Conservation (phyloP, 2,329 filamentous ascomycete genomes). For the Daldinia eschscholtzii region DNA sequence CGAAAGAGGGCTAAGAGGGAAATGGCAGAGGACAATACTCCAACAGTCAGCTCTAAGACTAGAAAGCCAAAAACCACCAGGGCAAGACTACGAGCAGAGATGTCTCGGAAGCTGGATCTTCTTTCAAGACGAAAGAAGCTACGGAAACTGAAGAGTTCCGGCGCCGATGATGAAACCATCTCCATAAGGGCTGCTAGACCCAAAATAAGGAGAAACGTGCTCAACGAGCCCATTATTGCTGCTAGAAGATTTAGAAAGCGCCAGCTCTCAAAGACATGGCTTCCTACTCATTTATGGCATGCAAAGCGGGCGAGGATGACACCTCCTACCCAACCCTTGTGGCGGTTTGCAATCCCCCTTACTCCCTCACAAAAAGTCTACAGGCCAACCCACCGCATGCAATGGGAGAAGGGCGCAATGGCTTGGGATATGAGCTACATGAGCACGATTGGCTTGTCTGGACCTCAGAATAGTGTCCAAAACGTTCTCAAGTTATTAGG, state of each 20-base stretch:
- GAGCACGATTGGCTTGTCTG: slow-evolving; percentile 84
- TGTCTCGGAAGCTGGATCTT: slow-evolving; percentile 76
- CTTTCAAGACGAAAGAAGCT: slow-evolving; percentile 68
- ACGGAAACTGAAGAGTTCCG: slow-evolving; percentile 51
- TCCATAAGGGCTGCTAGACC: slow-evolving; percentile 63
- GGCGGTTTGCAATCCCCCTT: slow-evolving; percentile 88
- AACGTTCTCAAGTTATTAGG: slow-evolving; percentile 76
- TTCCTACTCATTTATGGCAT: slow-evolving; percentile 95
- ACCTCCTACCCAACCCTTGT: slow-evolving; percentile 80
- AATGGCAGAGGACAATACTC: slow-evolving; percentile 93
- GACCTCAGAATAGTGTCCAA: slow-evolving; percentile 72
- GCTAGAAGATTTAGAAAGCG: slow-evolving; percentile 81
- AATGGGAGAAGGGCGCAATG: slow-evolving; percentile 79
- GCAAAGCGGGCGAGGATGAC: slow-evolving; percentile 94
- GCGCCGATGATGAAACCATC: slow-evolving; percentile 54
- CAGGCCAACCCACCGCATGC: slow-evolving; percentile 84
- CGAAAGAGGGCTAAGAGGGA: slow-evolving; percentile 75
- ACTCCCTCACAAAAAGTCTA: slow-evolving; percentile 93
- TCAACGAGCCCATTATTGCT: slow-evolving; percentile 72
- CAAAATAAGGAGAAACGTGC: slow-evolving; percentile 76
- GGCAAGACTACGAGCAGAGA: slow-evolving; percentile 77
- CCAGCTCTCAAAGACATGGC: slow-evolving; percentile 89
- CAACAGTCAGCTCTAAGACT: slow-evolving; percentile 75
- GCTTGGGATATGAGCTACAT: slow-evolving; percentile 97
- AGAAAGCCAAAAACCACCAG: slow-evolving; percentile 71